Evolutionary conservation across 441 rosid species (phyloP), one percentile per base, ranked within the genome.

Genomic region (Hura crepitans): DNA sequence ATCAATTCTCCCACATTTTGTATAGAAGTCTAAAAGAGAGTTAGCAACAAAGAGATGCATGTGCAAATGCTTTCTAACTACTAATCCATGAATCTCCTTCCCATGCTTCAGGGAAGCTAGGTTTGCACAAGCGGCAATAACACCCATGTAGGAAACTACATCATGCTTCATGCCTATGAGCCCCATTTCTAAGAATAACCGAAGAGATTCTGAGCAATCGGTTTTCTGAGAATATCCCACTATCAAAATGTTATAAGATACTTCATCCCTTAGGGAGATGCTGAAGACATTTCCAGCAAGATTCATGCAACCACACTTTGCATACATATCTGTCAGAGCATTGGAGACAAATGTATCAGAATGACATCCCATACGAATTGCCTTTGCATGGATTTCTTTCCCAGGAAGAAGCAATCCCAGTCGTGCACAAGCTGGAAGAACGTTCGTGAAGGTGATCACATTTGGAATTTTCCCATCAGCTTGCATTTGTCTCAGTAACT

Each of bases 371-470:
- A 47, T 59, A 17, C 82, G 84, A 56, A 87, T 47, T 42, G 81
- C 66, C 74, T 81, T 80, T 12, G 85, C 84, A 47, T 87, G 89
- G 74, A 87, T 85, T 77, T 84, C 89, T 80, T 80, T 84, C 68
- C 92, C 89, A 20, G 72, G 69, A 58, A 18, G 75, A 65, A 85
- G 72, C 23, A 75, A 78, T 47, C 86, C 80, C 45, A 67, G 55
- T 69, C 83, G 75, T 23, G 85, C 84, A 64, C 88, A 87, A 77
- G 89, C 89, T 61, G 92, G 92, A 70, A 93, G 73, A 57, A 88
- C 77, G 59, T 89, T 96, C 13, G 90, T 80, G 76, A 89, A 93
- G 51, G 97, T 89, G 23, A 93, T 79, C 55, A 82, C 85, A 79
- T 91, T 96, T 51, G 95, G 93, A 72, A 81, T 66, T 78, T 85